Base-by-base conservation (phyloP, 2,329 filamentous ascomycete genomes). In the Penicillium sp. region DNA sequence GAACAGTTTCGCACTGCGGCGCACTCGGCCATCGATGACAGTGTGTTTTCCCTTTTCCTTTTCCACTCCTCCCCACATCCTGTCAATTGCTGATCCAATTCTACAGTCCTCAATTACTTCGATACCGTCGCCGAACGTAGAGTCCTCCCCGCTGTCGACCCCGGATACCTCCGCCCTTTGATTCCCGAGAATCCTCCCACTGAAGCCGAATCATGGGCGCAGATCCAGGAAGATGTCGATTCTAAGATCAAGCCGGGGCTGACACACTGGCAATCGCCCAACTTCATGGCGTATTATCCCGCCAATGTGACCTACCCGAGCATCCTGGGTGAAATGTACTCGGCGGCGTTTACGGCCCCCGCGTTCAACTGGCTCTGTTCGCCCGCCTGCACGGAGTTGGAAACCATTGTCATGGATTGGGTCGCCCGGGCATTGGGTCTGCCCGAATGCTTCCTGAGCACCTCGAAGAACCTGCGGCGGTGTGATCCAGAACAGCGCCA, bases 281-380 rank as follows among this genome's bases (percentile, higher is more conserved):
- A 91, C 64, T 97, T 95, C 77, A 88, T 96, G 81, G 91, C 91
- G 36, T 97, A 94, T 76, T 97, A 93, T 71, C 87, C 91, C 1
- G 88, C 88, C 40, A 83, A 81, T 20, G 83, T 84, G 43, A 87
- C 85, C 28, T 96, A 85, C 64, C 89, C 91, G 0, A 72, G 84
- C 23, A 91, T 95, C 67, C 78, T 97, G 9, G 91, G 89, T 16
- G 91, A 97, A 71, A 83, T 97, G 74, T 97, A 95, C 75, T 88
- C 83, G 35, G 84, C 87, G 4, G 86, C 89, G 6, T 90, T 96
- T 70, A 93, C 84, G 10, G 87, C 87, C 13, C 89, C 91, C 1
- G 89, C 89, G 31, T 97, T 97, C 77, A 97, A 97, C 71, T 97
- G 91, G 91, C 83, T 96, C 54, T 96, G 91, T 71, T 89, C 85